phyloP scores from a whole-genome alignment of 257 asterid species.

The Gentiana dahurica region DNA sequence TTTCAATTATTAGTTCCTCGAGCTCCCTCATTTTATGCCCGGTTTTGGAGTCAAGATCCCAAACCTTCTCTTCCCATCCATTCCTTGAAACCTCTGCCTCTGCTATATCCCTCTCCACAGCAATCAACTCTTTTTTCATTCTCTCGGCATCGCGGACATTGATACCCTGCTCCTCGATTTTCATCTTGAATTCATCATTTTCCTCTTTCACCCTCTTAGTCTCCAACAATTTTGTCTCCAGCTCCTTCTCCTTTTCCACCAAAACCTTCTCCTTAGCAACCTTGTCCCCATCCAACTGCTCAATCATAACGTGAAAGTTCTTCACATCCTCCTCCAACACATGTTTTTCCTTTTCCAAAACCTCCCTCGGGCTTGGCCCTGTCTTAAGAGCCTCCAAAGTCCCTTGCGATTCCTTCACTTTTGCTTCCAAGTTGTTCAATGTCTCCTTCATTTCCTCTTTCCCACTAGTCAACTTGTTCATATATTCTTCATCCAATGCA shows the following conservation, averaged over 20 bases:
- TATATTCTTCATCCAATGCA: slow-evolving; percentile 49
- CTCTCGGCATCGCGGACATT: slow-evolving; percentile 87
- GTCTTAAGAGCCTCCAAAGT: slow-evolving; percentile 44
- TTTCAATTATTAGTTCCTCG: slow-evolving; percentile 53
- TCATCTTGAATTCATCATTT: slow-evolving; percentile 79
- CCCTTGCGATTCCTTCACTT: slow-evolving; percentile 32
- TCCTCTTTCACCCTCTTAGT: slow-evolving; percentile 58
- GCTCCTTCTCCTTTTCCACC: slow-evolving; percentile 56
- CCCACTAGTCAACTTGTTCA: slow-evolving; percentile 35
- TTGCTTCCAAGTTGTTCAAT: slow-evolving; percentile 26
- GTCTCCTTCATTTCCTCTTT: slow-evolving; percentile 41
- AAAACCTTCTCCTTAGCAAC: slow-evolving; percentile 34
- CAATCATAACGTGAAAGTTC: slow-evolving; percentile 61
- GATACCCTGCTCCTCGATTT: slow-evolving; percentile 79
- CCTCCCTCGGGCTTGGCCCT: slow-evolving; percentile 55
- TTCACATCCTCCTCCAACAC: slow-evolving; percentile 56
- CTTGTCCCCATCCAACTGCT: slow-evolving; percentile 34
- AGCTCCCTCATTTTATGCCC: slow-evolving; percentile 68
- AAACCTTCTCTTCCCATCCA: slow-evolving; percentile 82
- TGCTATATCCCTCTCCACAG: slow-evolving; percentile 62
- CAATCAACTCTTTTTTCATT: slow-evolving; percentile 80
- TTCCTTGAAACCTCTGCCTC: slow-evolving; percentile 60
- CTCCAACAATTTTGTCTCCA: slow-evolving; percentile 56
- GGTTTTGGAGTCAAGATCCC: slow-evolving; percentile 68
- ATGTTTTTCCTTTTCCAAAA: slow-evolving; percentile 57